Evolutionary conservation across 345 rosid genomes (phyloP).

Genomic region (Anastatica hierochuntica): DNA sequence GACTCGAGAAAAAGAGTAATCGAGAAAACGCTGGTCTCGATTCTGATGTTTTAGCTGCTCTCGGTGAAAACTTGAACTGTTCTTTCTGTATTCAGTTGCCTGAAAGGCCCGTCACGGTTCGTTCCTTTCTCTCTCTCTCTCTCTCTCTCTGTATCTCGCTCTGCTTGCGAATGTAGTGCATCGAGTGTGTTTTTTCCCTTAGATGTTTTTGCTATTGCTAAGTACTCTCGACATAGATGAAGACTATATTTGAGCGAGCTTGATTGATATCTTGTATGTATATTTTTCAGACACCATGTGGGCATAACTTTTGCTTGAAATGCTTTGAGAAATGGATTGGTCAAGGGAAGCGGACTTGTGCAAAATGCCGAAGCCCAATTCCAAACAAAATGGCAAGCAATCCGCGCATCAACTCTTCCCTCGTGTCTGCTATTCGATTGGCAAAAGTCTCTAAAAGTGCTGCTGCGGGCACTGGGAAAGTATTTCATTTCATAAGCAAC

Average conservation of each 20-base stretch:
- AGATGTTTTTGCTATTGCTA: not conserved
- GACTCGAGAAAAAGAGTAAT: constrained; percentile 12
- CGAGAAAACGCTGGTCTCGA: not conserved
- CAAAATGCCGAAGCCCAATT: not conserved
- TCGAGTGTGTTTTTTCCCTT: not conserved
- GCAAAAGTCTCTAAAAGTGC: not conserved
- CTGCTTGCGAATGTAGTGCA: too few relatives aligned
- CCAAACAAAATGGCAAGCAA: not conserved
- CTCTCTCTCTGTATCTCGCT: too few relatives aligned
- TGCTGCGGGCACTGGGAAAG: not conserved
- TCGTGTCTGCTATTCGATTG: not conserved
- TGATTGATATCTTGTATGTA: not conserved
- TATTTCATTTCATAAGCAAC: constrained; percentile 31
- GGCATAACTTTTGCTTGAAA: not conserved
- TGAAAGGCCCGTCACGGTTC: constrained; percentile 68
- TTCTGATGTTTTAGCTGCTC: constrained; percentile 20
- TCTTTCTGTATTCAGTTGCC: constrained; percentile 52
- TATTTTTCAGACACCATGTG: constrained; percentile 1
- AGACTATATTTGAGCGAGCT: too few relatives aligned
- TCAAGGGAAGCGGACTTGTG: not conserved
- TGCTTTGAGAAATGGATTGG: not conserved
- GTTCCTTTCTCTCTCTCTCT: not conserved
- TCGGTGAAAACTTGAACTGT: constrained; percentile 41
- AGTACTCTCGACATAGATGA: not conserved
- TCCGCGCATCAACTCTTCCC: not conserved